phyloP scores from a whole-genome alignment of 2,329 filamentous ascomycete species.

The Calonectria pteridis region DNA sequence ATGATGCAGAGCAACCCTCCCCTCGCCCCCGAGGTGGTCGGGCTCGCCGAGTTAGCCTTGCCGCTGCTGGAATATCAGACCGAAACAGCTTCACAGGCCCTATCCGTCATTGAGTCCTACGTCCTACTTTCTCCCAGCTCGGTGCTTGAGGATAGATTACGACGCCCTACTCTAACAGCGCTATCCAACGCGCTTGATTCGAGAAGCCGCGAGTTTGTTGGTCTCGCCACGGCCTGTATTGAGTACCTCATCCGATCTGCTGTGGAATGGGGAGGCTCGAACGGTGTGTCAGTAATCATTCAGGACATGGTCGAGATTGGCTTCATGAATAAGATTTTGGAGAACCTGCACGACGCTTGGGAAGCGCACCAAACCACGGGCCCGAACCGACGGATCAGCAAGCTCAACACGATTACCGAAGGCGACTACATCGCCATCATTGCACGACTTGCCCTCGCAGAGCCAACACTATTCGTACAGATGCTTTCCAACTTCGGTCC shows the following conservation, averaged over 20 bases:
- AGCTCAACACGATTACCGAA: slow-evolving; percentile 80
- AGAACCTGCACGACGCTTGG: slow-evolving; percentile 75
- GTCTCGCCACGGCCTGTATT: slow-evolving; percentile 70
- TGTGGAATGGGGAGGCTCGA: slow-evolving; percentile 70
- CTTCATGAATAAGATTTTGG: slow-evolving; percentile 73
- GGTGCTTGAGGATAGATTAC: slow-evolving; percentile 69
- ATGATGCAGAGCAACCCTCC: slow-evolving; percentile 74
- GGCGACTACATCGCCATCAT: slow-evolving; percentile 89
- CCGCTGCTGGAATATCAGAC: slow-evolving; percentile 76
- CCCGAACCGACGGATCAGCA: slow-evolving; percentile 77
- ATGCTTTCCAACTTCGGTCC: slow-evolving; percentile 63
- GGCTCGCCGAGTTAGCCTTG: slow-evolving; percentile 72
- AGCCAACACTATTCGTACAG: slow-evolving; percentile 75
- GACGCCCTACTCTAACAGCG: slow-evolving; percentile 62
- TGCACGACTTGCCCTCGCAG: slow-evolving; percentile 80
- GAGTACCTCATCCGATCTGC: slow-evolving; percentile 76
- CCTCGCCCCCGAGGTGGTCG: slow-evolving; percentile 70
- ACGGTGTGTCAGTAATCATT: slow-evolving; percentile 72
- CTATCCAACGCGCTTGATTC: slow-evolving; percentile 64
- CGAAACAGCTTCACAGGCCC: slow-evolving; percentile 70
- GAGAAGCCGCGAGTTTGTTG: slow-evolving; percentile 69
- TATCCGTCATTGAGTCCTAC: slow-evolving; percentile 78
- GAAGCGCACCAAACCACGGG: slow-evolving; percentile 85
- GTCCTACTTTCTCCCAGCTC: slow-evolving; percentile 77
- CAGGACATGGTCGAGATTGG: slow-evolving; percentile 74